phyloP scores from a whole-genome alignment of 768 basidiomycete species.

The Xerocomus brunneocitrinus region DNA sequence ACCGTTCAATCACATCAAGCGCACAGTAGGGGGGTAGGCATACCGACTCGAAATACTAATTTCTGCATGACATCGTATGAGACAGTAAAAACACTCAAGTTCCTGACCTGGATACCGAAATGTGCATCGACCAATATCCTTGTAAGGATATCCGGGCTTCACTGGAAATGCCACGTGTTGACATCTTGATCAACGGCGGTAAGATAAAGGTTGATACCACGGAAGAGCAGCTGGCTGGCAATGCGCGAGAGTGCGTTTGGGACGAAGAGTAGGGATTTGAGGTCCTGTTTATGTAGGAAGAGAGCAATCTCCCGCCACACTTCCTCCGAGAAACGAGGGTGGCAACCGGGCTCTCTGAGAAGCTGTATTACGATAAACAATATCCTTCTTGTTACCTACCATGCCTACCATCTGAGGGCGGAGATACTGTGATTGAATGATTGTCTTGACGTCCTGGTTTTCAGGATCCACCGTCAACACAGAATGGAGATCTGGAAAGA shows the following conservation, averaged over 20 bases:
- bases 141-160: constrained; percentile 68
- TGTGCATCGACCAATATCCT: constrained; percentile 55
- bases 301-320: constrained; percentile 68
- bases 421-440: constrained; percentile 50
- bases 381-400: background rate
- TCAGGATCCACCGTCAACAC: constrained; percentile 61
- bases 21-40: constrained; percentile 1
- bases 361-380: constrained; percentile 17
- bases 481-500: constrained; percentile 54
- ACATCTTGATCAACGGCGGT: constrained; percentile 35
- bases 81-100: constrained; percentile 55
- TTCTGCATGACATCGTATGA: constrained; percentile 44
- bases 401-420: constrained; percentile 53
- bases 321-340: constrained; percentile 58
- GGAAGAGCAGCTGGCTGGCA: constrained; percentile 63
- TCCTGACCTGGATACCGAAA: constrained; percentile 56
- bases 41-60: constrained; percentile 64
- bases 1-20: background rate
- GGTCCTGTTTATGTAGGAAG: constrained; percentile 58
- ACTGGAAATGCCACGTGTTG: constrained; percentile 48
- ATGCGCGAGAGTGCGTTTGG: constrained; percentile 65
- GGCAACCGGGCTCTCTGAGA: constrained; percentile 37
- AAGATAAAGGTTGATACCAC: constrained; percentile 61
- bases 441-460: constrained; percentile 61
- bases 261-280: constrained; percentile 58